phyloP scores from a whole-genome alignment of 2,329 filamentous ascomycete species.

The Ophiostoma australiae region DNA sequence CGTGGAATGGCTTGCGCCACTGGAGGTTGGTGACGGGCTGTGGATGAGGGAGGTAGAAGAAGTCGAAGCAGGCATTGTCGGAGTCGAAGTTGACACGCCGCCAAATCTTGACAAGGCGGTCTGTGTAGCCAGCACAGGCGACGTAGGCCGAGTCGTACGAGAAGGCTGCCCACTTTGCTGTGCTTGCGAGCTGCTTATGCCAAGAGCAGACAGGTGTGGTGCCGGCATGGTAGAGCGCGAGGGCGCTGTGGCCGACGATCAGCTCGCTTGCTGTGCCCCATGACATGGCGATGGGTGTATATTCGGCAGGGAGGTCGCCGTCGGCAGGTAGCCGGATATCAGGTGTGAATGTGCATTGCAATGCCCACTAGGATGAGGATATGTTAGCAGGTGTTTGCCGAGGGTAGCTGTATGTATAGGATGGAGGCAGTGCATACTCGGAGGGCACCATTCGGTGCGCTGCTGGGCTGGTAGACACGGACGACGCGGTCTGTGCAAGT shows the following conservation, averaged over 20 bases:
- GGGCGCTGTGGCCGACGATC: slow-evolving; percentile 64
- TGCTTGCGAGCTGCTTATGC: slow-evolving; percentile 67
- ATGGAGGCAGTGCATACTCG: slow-evolving; percentile 53
- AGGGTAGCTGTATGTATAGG: neutral
- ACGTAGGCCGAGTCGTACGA: slow-evolving; percentile 86
- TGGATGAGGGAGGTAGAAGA: slow-evolving; percentile 84
- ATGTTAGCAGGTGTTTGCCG: neutral
- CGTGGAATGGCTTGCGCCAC: slow-evolving; percentile 75
- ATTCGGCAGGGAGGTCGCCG: slow-evolving; percentile 35
- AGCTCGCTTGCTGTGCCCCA: slow-evolving; percentile 87
- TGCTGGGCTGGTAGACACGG: slow-evolving; percentile 74
- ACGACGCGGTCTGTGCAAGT: slow-evolving; percentile 62
- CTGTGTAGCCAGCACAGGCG: slow-evolving; percentile 71
- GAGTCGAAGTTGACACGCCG: slow-evolving; percentile 76
- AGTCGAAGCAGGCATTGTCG: slow-evolving; percentile 81
- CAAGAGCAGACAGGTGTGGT: slow-evolving; percentile 57
- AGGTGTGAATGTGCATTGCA: slow-evolving; percentile 47
- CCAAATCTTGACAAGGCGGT: slow-evolving; percentile 90
- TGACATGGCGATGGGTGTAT: slow-evolving; percentile 53
- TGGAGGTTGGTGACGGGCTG: slow-evolving; percentile 72
- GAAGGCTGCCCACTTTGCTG: slow-evolving; percentile 67
- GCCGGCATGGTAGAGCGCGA: slow-evolving; percentile 62
- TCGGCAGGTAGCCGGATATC: slow-evolving; percentile 34
- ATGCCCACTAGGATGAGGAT: slow-evolving; percentile 48
- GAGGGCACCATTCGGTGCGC: slow-evolving; percentile 62